phyloP scores from a whole-genome alignment of 352 stramenopile genomes.

The Phytopythium aichiense region DNA sequence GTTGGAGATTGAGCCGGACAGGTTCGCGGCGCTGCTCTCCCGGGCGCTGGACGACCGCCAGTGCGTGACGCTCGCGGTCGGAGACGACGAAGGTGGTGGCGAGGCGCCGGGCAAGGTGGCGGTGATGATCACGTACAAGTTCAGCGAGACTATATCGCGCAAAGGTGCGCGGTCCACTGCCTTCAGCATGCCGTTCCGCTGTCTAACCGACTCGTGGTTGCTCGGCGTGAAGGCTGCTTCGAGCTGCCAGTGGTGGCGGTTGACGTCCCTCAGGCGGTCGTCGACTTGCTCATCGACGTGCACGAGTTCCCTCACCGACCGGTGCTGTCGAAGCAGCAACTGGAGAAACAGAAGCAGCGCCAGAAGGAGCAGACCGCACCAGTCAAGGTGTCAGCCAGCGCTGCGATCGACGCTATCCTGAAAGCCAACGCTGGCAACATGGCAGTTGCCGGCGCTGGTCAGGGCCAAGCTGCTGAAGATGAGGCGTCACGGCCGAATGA shows the following conservation, averaged over 20 bases:
- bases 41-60: slow-evolving; percentile 34
- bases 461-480: background rate
- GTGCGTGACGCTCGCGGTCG: slow-evolving; percentile 34
- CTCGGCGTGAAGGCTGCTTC: slow-evolving; percentile 20
- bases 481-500: background rate
- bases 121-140: slow-evolving; percentile 59
- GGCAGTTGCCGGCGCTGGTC: background rate
- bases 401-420: background rate
- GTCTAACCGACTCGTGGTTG: background rate
- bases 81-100: slow-evolving; percentile 8
- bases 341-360: slow-evolving; percentile 10
- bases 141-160: slow-evolving; percentile 47
- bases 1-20: slow-evolving; percentile 31
- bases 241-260: slow-evolving; percentile 28
- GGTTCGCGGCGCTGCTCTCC: slow-evolving; percentile 36
- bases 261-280: slow-evolving; percentile 22
- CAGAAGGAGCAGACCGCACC: slow-evolving; percentile 2
- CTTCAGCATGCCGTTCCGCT: background rate
- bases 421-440: background rate
- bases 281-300: slow-evolving; percentile 34
- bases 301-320: slow-evolving; percentile 28
- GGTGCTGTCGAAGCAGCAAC: slow-evolving; percentile 26
- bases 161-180: slow-evolving; percentile 13
- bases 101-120: slow-evolving; percentile 12
- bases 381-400: background rate